Conservation (phyloP, 75 land plant genomes). For the Pinus taeda region DNA sequence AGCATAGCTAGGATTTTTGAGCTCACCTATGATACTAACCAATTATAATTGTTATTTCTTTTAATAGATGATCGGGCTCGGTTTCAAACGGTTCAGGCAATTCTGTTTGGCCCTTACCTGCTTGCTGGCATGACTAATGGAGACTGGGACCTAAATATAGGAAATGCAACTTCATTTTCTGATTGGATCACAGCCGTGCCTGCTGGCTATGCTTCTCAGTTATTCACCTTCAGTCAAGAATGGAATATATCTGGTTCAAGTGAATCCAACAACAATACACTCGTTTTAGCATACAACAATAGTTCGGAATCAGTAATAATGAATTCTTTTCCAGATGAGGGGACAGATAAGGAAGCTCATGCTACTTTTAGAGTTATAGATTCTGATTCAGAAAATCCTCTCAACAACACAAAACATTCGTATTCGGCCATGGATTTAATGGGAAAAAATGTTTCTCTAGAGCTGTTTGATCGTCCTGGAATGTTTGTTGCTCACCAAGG, state of each 20-base stretch:
- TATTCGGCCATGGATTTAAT: conserved; percentile 10
- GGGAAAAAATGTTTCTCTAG: conserved; percentile 44
- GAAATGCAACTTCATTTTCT: conserved; percentile 9
- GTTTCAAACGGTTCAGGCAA: conserved; percentile 62
- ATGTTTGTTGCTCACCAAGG: conserved; percentile 42
- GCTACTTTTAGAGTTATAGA: conserved; percentile 54
- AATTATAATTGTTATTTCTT: not conserved
- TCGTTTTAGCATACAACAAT: conserved; percentile 23
- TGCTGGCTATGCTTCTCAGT: conserved; percentile 20
- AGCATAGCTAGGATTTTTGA: no score
- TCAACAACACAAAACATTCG: no score
- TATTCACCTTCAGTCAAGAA: conserved; percentile 34
- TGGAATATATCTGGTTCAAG: not conserved
- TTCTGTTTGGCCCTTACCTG: conserved; percentile 76
- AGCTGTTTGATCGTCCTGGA: conserved; percentile 71
- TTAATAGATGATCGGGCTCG: conserved; percentile 76
- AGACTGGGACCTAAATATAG: conserved; percentile 41
- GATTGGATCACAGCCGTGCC: conserved; percentile 47
- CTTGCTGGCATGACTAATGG: conserved; percentile 64
- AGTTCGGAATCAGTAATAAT: conserved; percentile 17
- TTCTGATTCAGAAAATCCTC: not conserved
- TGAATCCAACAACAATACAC: conserved; percentile 4
- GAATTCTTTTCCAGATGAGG: conserved; percentile 19
- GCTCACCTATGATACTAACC: no score
- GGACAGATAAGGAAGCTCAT: conserved; percentile 30